Evolutionary conservation across 371 early-diverging fungal species (phyloP), one percentile per base, ranked within the genome.

Genomic region (Rhizopus microsporus): DNA sequence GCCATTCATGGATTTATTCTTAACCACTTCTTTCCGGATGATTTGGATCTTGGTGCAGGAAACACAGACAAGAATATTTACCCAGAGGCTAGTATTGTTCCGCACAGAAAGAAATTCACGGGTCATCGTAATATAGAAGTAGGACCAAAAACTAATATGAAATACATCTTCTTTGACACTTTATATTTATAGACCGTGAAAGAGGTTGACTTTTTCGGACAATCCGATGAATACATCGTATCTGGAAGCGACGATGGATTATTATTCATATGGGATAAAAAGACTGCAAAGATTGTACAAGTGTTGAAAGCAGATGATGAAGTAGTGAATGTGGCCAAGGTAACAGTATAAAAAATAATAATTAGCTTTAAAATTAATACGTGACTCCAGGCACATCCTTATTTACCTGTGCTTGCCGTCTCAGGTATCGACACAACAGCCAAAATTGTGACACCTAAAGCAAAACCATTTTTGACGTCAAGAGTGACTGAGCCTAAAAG

Each of bases 201-300:
- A 67, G 93, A 93, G 51, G 89, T 88, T 23, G 88, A 85, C 57
- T 92, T 91, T 68, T 84, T 82, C 62, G 90, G 91, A 0, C 72
- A 74, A 0, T 65, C 82, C 38, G 87, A 85, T 55, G 82, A 82
- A 54, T 92, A 87, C 54, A 70, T 94, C 32, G 81, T 88, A 37
- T 88, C 89, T 2, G 94, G 94, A 0, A 87, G 88, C 1, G 94
- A 94, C 58, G 92, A 89, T 60, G 91, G 93, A 3, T 74, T 79
- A 29, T 57, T 87, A 6, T 90, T 86, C 62, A 68, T 93, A 50
- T 94, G 93, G 93, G 83, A 88, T 60, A 87, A 87, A 62, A 60
- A 67, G 45, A 80, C 87, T 1, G 73, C 78, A 55, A 71, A 74
- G 23, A 63, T 92, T 8, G 68, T 90, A 3, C 86, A 89, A 53